Evolutionary conservation across 2,329 filamentous ascomycete species (phyloP).

Genomic region (Hypoxylon sp.): DNA sequence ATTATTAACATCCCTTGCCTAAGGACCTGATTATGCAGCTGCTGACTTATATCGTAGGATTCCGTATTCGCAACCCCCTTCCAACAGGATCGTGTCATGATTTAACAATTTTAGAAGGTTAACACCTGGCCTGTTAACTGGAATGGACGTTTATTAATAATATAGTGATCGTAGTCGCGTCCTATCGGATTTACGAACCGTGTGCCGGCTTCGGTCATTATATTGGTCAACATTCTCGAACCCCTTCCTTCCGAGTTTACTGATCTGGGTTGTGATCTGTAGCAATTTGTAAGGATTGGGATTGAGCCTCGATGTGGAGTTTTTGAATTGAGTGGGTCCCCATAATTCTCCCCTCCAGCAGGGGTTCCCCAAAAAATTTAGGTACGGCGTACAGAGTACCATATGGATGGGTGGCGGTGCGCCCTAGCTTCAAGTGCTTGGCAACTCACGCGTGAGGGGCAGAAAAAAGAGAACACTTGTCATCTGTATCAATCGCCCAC

Average conservation of each 20-base stretch:
- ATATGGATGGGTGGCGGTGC: conserved; percentile 33
- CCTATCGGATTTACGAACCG: conserved; percentile 27
- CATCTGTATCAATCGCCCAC: conserved; percentile 38
- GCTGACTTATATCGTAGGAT: conserved; percentile 15
- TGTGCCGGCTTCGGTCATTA: conserved; percentile 21
- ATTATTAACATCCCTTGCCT: conserved; percentile 31
- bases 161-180: not conserved
- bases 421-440: conserved; percentile 14
- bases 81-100: conserved; percentile 10
- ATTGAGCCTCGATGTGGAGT: conserved; percentile 27
- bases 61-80: conserved; percentile 12
- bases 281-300: conserved; percentile 22
- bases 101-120: conserved; percentile 14
- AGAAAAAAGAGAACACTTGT: conserved; percentile 52
- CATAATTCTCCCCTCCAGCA: conserved; percentile 19
- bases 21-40: not conserved
- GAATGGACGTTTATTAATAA: not conserved
- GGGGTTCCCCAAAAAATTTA: conserved; percentile 38
- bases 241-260: conserved; percentile 37
- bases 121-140: conserved; percentile 16
- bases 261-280: conserved; percentile 39
- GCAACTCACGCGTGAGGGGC: conserved; percentile 4
- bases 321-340: conserved; percentile 2
- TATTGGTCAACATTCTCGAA: conserved; percentile 33
- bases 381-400: not conserved